Base-by-base conservation (phyloP, 257 asterid genomes). In the Forsythia viridissima region DNA sequence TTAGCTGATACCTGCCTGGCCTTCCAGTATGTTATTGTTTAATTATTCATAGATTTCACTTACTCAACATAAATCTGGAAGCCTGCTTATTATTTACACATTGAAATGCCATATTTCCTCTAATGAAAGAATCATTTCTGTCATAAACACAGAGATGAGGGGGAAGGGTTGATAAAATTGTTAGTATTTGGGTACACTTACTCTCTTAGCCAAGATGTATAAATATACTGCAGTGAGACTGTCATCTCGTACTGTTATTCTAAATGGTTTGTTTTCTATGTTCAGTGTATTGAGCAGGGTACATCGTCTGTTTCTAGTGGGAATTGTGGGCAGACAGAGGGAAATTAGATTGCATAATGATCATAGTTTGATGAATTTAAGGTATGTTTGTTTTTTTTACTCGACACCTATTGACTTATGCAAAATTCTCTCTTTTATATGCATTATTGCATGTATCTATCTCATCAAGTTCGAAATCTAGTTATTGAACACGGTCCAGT, bases 201-300 rank as follows among this genome's bases (percentile, higher is more conserved):
- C 44, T 46, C 67, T 81, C 70, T 52, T 69, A 73, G 77, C 34
- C 43, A 16, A 52, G 40, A 75, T 70, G 75, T 30, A 42, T 44
- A 37, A 67, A 79, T 42, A 65, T 73, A 18, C 10, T 21, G 18
- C 70, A 66, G 36, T 67, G 39, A 72, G 72, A 43, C 30, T 39
- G 69, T 18, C 66, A 76, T 75, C 48, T 73, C 73, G 72, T 79
- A 36, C 42, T 16, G 72, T 30, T 20, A 78, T 71, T 81, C 78
- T 82, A 78, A 82, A 55, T 43, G 3, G 21, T 36, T 11, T 66
- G 46, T 70, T 73, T 71, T 66, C 75, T 80, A 36, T 59, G 72
- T 46, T 34, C 89, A 92, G 97, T 86, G 94, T 85, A 91, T 91
- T 36, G 97, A 92, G 88, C 93, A 92, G 79, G 92, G 95, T 63